Evolutionary conservation across 2,329 filamentous ascomycete genomes (phyloP).

Genomic region (Ophiostoma sp.): DNA sequence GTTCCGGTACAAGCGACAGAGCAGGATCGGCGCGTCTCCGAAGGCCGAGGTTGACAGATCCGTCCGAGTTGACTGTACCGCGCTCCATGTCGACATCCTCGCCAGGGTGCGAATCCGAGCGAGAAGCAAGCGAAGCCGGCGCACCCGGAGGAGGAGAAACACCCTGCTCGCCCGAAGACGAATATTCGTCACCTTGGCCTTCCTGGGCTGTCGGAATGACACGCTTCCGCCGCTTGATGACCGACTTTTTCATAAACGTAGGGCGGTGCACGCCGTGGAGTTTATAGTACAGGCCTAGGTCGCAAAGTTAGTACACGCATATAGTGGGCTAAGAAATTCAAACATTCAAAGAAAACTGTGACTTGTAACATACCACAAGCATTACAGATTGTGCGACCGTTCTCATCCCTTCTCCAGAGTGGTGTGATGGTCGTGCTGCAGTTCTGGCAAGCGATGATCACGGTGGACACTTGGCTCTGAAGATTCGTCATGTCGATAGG

Average conservation of each 20-base stretch:
- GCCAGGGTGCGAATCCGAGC: not conserved
- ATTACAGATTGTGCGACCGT: conserved; percentile 96
- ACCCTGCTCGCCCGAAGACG: conserved; percentile 46
- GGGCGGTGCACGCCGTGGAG: conserved; percentile 91
- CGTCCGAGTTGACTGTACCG: conserved; percentile 62
- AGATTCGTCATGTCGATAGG: conserved; percentile 54
- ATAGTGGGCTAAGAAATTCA: not conserved
- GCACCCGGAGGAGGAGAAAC: conserved; percentile 43
- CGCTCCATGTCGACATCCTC: conserved; percentile 42
- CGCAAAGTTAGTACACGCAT: conserved; percentile 27
- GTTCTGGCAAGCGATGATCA: conserved; percentile 92
- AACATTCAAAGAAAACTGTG: conserved; percentile 19
- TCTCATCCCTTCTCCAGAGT: conserved; percentile 90
- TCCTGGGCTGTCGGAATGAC: conserved; percentile 76
- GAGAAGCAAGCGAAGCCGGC: not conserved
- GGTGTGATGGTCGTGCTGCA: conserved; percentile 96
- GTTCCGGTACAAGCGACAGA: conserved; percentile 50
- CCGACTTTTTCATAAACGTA: conserved; percentile 97
- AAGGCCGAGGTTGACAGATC: conserved; percentile 63
- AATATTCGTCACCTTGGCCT: conserved; percentile 44
- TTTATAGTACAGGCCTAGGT: conserved; percentile 86
- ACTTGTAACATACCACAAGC: conserved; percentile 74
- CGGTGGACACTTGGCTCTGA: conserved; percentile 53
- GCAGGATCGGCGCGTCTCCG: conserved; percentile 50
- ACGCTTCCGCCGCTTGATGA: conserved; percentile 93